Percentiles rank a stretch among this genome's conserved stretches.
Evolutionary conservation across 2,329 filamentous ascomycete species (phyloP).

Genomic region (Pseudomassariella vexata): DNA sequence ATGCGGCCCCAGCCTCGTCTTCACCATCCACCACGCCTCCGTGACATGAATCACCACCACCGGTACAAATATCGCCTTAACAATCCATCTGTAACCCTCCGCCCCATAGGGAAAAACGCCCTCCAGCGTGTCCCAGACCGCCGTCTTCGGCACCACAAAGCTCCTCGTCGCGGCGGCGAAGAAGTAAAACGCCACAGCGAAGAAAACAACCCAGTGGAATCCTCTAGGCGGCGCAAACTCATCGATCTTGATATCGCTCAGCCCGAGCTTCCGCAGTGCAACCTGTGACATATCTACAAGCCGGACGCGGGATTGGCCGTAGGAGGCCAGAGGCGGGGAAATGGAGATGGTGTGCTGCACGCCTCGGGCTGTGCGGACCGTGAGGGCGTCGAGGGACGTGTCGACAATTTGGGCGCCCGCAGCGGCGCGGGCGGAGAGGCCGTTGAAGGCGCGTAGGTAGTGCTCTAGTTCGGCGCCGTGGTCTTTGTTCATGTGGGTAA

Average conservation of each 20-base stretch:
- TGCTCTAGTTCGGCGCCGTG: slow-evolving; percentile 68
- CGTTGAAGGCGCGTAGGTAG: slow-evolving; percentile 70
- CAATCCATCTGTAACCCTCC: slow-evolving; percentile 50
- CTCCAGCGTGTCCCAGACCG: slow-evolving; percentile 43
- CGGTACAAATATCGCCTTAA: slow-evolving; percentile 50
- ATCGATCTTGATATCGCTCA: slow-evolving; percentile 40
- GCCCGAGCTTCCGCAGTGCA: slow-evolving; percentile 52
- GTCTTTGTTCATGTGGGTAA: slow-evolving; percentile 82
- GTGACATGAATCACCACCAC: slow-evolving; percentile 59
- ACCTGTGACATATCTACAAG: slow-evolving; percentile 65
- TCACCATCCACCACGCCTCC: slow-evolving; percentile 55
- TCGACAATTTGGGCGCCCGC: slow-evolving; percentile 57
- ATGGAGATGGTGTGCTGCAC: slow-evolving; percentile 56
- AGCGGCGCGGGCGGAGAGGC: slow-evolving; percentile 49
- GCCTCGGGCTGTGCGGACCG: slow-evolving; percentile 45
- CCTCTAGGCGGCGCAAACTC: slow-evolving; percentile 34
- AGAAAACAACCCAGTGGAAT: slow-evolving; percentile 47
- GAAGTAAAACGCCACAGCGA: slow-evolving; percentile 48
- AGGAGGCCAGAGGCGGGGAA: slow-evolving; percentile 62
- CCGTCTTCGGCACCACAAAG: slow-evolving; percentile 46
- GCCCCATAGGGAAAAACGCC: slow-evolving; percentile 44
- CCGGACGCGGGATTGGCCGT: slow-evolving; percentile 61
- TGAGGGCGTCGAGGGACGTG: slow-evolving; percentile 58
- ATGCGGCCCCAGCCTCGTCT: slow-evolving; percentile 38
- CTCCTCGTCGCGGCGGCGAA: slow-evolving; percentile 40